Conservation (phyloP, 352 stramenopile genomes). For the Pythium aphanidermatum region DNA sequence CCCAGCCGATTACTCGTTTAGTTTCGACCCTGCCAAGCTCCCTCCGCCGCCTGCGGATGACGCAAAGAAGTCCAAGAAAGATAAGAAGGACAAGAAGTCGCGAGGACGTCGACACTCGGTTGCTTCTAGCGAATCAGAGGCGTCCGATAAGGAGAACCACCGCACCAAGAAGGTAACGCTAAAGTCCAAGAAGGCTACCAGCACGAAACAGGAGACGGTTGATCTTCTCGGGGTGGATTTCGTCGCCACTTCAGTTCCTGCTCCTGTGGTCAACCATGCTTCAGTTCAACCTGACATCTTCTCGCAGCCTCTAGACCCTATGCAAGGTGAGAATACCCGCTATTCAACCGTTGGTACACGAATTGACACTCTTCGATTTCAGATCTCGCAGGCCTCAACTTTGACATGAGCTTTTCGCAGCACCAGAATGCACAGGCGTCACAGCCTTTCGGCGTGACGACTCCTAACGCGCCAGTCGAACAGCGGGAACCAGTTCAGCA, state of each 20-base stretch:
- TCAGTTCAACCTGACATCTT: background rate
- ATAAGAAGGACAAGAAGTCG: constrained; percentile 15
- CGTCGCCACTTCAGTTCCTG: constrained; percentile 1
- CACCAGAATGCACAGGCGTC: background rate
- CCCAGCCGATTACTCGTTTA: constrained; percentile 32
- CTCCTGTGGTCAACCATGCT: constrained; percentile 7
- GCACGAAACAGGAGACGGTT: no score
- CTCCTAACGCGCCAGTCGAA: background rate
- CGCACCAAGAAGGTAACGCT: constrained; percentile 23
- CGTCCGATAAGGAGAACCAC: constrained; percentile 35
- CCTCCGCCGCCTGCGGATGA: constrained; percentile 26
- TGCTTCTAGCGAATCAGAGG: constrained; percentile 29
- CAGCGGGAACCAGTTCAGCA: background rate
- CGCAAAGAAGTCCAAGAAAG: constrained; percentile 14
- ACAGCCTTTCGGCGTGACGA: constrained; percentile 12
- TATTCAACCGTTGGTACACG: no score
- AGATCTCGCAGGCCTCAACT: constrained; percentile 54
- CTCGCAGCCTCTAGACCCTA: constrained; percentile 11
- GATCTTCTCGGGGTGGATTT: constrained; percentile 51
- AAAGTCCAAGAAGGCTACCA: constrained; percentile 26
- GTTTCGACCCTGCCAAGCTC: constrained; percentile 46
- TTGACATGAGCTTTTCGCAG: constrained; percentile 19
- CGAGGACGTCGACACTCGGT: constrained; percentile 29
- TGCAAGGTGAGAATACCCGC: constrained; percentile 23
- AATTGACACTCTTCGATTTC: no score